phyloP scores from a whole-genome alignment of 2,329 filamentous ascomycete genomes.

The Gyromitra esculenta region DNA sequence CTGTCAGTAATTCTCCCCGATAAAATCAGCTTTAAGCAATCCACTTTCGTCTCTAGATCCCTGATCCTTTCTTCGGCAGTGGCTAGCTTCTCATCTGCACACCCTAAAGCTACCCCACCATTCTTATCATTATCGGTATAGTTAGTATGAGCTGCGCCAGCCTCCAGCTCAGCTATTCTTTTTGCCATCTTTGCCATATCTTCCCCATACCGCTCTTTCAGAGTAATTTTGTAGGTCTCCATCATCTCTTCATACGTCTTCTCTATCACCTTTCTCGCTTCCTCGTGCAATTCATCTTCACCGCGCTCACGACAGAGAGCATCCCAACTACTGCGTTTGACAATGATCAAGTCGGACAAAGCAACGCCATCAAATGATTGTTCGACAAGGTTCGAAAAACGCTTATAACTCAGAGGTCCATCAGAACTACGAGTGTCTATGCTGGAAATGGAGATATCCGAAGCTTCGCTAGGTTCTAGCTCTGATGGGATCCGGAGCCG shows the following conservation, averaged over 20 bases:
- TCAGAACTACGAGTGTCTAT: conserved; percentile 18
- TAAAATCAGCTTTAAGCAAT: conserved; percentile 41
- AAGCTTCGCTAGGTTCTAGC: conserved; percentile 31
- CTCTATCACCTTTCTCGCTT: conserved; percentile 42
- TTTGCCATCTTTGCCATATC: conserved; percentile 35
- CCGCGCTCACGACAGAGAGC: conserved; percentile 25
- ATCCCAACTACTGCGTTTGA: conserved; percentile 43
- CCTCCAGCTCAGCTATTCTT: conserved; percentile 35
- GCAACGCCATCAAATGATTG: conserved; percentile 42
- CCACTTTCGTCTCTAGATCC: conserved; percentile 43
- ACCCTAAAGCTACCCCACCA: conserved; percentile 1
- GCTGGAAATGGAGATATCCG: conserved; percentile 9
- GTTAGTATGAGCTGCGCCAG: neutral
- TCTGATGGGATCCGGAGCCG: conserved; percentile 35
- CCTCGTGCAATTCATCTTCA: conserved; percentile 29
- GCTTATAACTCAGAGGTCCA: conserved; percentile 31
- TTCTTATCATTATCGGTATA: neutral
- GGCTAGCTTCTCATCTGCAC: conserved; percentile 21
- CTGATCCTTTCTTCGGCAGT: conserved; percentile 33
- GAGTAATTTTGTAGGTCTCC: conserved; percentile 24
- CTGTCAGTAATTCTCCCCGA: conserved; percentile 42
- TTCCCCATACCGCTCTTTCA: conserved; percentile 39
- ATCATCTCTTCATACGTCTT: conserved; percentile 44
- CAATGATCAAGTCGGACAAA: conserved; percentile 40
- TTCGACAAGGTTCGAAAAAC: conserved; percentile 39